Conservation (phyloP, 805 yeast species). For the Wickerhamomyces mucosus region DNA sequence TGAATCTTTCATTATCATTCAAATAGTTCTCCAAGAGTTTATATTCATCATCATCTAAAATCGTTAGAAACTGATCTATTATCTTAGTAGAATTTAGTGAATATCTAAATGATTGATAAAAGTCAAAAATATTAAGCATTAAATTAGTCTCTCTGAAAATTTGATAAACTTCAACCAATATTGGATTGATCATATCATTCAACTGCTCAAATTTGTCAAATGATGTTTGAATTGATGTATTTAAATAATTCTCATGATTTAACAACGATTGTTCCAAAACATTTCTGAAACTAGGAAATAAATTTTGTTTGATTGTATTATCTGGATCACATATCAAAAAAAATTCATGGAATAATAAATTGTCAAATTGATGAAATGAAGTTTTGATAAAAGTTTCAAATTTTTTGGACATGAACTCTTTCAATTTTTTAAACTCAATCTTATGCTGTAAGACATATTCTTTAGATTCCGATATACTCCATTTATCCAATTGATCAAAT, state of each 20-base stretch:
- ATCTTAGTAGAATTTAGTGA: conserved; percentile 28
- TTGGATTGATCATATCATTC: conserved; percentile 37
- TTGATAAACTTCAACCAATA: conserved; percentile 48
- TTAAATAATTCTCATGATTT: conserved; percentile 27
- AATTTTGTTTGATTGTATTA: conserved; percentile 24
- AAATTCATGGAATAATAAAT: conserved; percentile 29
- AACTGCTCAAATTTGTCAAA: conserved; percentile 15
- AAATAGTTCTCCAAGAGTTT: conserved; percentile 12
- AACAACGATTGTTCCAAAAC: conserved; percentile 30
- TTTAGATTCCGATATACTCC: not conserved
- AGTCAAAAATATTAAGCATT: conserved; percentile 57
- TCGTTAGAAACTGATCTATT: conserved; percentile 15
- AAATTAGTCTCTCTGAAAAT: conserved; percentile 75
- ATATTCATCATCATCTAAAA: conserved; percentile 10
- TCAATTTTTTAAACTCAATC: conserved; percentile 15
- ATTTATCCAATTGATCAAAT: conserved; percentile 1
- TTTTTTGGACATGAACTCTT: conserved; percentile 8
- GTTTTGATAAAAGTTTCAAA: conserved; percentile 12
- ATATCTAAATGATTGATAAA: conserved; percentile 50
- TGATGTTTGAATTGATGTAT: conserved; percentile 2
- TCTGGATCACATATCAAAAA: conserved; percentile 23
- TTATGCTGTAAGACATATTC: conserved; percentile 11
- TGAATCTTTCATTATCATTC: conserved; percentile 19
- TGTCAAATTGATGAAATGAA: conserved; percentile 6
- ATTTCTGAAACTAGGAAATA: conserved; percentile 36